Evolutionary conservation across 768 basidiomycete genomes (phyloP), one percentile per base, ranked within the genome.

Genomic region (Russula olivacea): DNA sequence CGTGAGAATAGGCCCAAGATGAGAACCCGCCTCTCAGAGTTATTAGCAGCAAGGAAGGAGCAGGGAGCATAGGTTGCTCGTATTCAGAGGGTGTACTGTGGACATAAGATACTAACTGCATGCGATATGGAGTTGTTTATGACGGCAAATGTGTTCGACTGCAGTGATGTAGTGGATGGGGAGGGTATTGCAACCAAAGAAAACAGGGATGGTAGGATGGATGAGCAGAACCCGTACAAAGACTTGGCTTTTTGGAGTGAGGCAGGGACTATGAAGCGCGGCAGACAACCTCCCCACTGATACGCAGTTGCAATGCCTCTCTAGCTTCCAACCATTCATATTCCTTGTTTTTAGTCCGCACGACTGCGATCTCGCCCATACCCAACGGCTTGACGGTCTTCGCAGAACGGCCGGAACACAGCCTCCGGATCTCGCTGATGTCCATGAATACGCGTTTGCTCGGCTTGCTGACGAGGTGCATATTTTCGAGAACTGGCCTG

Each of bases 281-380:
- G 74, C 93, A 93, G 21, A 97, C 77, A 8, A 97, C 84, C 76
- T 98, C 96, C 6, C 96, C 96, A 2, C 83, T 78, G 9, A 94
- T 66, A 55, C 83, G 85, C 71, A 92, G 72, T 73, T 84, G 78
- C 70, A 96, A 74, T 6, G 96, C 96, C 74, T 99, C 95, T 73
- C 95, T 80, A 7, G 93, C 95, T 73, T 99, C 96, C 69, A 97
- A 68, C 86, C 91, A 98, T 71, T 88, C 86, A 64, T 89, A 77
- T 71, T 89, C 85, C 75, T 76, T 83, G 69, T 79, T 80, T 68
- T 79, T 79, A 55, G 89, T 93, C 74, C 78, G 81, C 19, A 99
- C 84, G 11, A 98, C 83, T 23, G 91, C 89, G 67, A 98, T 84
- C 77, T 99, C 97, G 19, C 97, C 95, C 80, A 98, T 83, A 0